A percentile compares a stretch with the other conserved stretches of the same genome.
These are phyloP conservation scores for Ceratocystis smalleyi DNA, from an alignment of 2,329 filamentous ascomycete genomes.

Conservation along the genomic window DNA sequence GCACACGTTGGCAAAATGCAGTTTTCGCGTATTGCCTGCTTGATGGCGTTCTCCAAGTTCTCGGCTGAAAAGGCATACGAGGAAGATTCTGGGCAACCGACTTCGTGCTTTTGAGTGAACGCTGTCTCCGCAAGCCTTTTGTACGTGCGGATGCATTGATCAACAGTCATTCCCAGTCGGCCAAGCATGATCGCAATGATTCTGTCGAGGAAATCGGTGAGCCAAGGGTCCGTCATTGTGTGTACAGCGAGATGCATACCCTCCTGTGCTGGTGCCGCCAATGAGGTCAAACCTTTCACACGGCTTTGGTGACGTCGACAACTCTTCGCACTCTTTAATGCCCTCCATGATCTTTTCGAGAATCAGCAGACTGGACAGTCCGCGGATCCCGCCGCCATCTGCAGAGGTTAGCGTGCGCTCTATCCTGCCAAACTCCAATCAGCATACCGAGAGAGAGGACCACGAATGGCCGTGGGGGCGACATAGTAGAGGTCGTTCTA, in stretches of 20 bases:
- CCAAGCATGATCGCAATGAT: background rate
- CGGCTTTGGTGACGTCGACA: constrained; percentile 19
- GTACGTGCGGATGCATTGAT: background rate
- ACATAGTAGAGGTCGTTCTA: no score
- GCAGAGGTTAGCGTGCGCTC: no score
- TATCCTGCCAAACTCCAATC: no score
- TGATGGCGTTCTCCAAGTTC: background rate
- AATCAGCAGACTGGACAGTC: background rate
- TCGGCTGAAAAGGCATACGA: background rate
- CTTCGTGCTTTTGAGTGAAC: background rate
- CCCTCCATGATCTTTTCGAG: constrained; percentile 21
- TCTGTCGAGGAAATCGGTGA: background rate
- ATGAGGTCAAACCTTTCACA: constrained; percentile 23
- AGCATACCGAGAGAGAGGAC: no score
- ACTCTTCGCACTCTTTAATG: constrained; percentile 15
- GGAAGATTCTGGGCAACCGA: background rate
- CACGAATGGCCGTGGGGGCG: no score
- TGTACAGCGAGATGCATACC: constrained; percentile 15
- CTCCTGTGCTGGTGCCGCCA: constrained; percentile 23
- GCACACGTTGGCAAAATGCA: background rate
- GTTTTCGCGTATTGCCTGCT: background rate
- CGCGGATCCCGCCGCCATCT: no score
- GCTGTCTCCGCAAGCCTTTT: background rate
- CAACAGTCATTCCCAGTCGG: background rate
- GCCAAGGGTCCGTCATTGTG: constrained; percentile 9